Conservation (phyloP, 805 yeast genomes). For the Candida nemodendra region DNA sequence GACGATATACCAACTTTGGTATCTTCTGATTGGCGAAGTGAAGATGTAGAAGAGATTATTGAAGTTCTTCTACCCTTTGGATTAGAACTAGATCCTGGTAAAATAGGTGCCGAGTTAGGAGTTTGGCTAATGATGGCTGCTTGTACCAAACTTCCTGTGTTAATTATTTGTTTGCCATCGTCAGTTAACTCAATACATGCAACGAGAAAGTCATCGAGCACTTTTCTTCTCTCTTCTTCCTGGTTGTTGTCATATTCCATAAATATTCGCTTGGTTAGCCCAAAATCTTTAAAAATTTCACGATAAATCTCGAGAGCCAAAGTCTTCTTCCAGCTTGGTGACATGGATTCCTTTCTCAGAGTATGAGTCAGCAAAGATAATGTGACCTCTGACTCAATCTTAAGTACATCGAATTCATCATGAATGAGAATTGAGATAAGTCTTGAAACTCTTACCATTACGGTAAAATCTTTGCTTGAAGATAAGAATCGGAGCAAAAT, state of each 20-base stretch:
- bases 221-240: slow-evolving; percentile 54
- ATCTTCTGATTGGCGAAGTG: slow-evolving; percentile 13
- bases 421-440: slow-evolving; percentile 61
- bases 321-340: slow-evolving; percentile 70
- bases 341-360: slow-evolving; percentile 53
- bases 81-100: slow-evolving; percentile 6
- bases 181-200: slow-evolving; percentile 39
- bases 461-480: slow-evolving; percentile 57
- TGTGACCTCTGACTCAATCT: slow-evolving; percentile 79
- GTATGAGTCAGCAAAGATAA: slow-evolving; percentile 71
- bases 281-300: slow-evolving; percentile 56
- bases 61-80: slow-evolving; percentile 3
- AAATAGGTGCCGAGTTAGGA: slow-evolving; percentile 13
- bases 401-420: slow-evolving; percentile 60
- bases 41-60: slow-evolving; percentile 11
- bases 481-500: slow-evolving; percentile 67
- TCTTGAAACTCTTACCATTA: slow-evolving; percentile 73
- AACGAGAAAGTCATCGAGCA: slow-evolving; percentile 53
- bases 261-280: slow-evolving; percentile 51
- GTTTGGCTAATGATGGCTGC: slow-evolving; percentile 19
- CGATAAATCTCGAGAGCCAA: slow-evolving; percentile 72
- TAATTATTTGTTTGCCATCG: slow-evolving; percentile 34
- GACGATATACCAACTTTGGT: slow-evolving; percentile 36
- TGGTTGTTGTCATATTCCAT: slow-evolving; percentile 56
- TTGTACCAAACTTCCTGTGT: slow-evolving; percentile 35